Percentiles rank a stretch among this genome's conserved stretches.
These are phyloP conservation scores for Talaromyces sp. DNA, from an alignment of 2,329 filamentous ascomycete species.

Conservation along the genomic window DNA sequence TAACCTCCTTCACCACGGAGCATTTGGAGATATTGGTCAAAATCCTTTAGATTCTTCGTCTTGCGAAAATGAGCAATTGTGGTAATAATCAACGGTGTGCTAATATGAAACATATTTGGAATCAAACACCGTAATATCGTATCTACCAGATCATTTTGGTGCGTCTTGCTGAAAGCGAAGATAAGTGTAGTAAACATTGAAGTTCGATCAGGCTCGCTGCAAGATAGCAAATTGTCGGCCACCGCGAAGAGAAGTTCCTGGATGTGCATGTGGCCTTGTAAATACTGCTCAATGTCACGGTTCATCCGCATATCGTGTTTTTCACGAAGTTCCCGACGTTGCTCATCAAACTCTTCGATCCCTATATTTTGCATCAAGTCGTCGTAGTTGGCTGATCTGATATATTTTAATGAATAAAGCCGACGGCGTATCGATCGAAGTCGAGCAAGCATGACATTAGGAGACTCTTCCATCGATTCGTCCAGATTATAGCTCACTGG, in stretches of 20 bases:
- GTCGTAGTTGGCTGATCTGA: conserved; percentile 19
- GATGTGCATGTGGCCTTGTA: conserved; percentile 24
- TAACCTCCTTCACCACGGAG: conserved; percentile 28
- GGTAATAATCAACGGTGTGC: conserved; percentile 28
- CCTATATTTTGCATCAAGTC: conserved; percentile 23
- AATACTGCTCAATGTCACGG: conserved; percentile 24
- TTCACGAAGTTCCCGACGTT: conserved; percentile 16
- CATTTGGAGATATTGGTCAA: conserved; percentile 34
- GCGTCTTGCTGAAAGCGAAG: conserved; percentile 30
- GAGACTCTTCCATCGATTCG: conserved; percentile 23
- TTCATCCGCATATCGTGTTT: conserved; percentile 24
- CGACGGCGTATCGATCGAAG: conserved; percentile 27
- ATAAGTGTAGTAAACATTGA: conserved; percentile 29
- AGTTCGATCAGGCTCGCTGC: conserved; percentile 32
- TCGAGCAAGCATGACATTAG: conserved; percentile 27
- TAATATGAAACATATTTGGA: conserved; percentile 32
- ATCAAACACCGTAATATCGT: conserved; percentile 33
- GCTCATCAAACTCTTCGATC: conserved; percentile 13
- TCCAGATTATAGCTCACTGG: conserved; percentile 27
- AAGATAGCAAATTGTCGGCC: conserved; percentile 29
- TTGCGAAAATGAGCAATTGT: conserved; percentile 35
- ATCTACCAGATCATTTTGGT: conserved; percentile 35
- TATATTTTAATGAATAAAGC: conserved; percentile 25
- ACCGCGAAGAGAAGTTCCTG: conserved; percentile 31
- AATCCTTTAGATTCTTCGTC: conserved; percentile 35